Evolutionary conservation across 1,284 basidiomycete species (phyloP), one percentile per base, ranked within the genome.

Genomic region (Tilletiopsis washingtonensis): DNA sequence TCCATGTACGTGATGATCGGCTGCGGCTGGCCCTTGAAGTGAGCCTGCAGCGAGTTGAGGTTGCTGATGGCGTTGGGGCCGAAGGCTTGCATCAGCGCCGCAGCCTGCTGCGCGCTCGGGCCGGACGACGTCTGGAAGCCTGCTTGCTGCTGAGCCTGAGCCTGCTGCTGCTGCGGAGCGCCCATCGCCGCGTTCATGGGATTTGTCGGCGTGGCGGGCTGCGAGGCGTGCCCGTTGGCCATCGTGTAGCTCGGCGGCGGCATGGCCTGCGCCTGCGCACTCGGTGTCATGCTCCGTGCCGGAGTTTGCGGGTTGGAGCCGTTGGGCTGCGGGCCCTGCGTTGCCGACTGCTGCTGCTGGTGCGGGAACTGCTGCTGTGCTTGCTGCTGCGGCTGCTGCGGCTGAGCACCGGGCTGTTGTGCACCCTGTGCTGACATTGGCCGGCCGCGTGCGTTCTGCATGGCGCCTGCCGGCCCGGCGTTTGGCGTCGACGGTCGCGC

Each of bases 1-100:
- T 63, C 61, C 61, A 61, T 65, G 53, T 45, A 63, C 1, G 54
- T 44, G 17, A 65, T 56, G 47, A 62, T 58, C 1, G 61, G 58
- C 32, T 65, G 60, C 0, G 54, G 57, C 29, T 63, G 59, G 1
- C 61, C 62, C 20, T 57, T 53, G 39, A 53, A 42, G 29, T 65
- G 59, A 5, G 58, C 42, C 43, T 67, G 64, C 0, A 67, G 51
- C 4, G 60, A 53, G 32, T 62, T 57, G 20, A 62, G 45, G 24
- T 62, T 61, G 42, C 49, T 53, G 9, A 67, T 45, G 12, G 64
- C 64, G 44, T 59, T 64, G 25, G 60, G 57, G 3, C 64, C 64
- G 40, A 64, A 67, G 0, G 62, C 58, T 34, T 62, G 56, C 32
- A 62, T 50, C 21, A 67, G 54, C 36, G 51, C 55, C 34, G 62